Evolutionary conservation across 345 rosid genomes (phyloP).

Genomic region (Melaleuca quinquenervia): DNA sequence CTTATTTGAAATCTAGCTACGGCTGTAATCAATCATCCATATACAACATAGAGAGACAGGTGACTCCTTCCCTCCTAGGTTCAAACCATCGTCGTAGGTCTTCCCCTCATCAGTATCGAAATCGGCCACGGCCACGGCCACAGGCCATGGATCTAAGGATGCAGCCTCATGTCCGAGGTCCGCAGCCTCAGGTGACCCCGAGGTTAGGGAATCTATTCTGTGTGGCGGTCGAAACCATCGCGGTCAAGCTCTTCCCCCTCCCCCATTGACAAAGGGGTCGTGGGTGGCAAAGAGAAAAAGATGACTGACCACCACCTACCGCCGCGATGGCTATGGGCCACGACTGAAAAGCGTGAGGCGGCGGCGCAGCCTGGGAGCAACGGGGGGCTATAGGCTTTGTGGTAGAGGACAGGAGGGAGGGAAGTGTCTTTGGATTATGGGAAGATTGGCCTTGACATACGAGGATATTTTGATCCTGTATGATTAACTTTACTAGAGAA

Average conservation of each 20-base stretch:
- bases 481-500: neutral
- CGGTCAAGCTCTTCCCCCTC: neutral
- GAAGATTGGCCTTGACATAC: accelerated
- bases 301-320: neutral
- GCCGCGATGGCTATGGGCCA: neutral
- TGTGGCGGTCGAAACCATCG: neutral
- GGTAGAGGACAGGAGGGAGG: neutral
- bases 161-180: neutral
- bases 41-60: neutral
- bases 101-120: neutral
- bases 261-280: neutral
- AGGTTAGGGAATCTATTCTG: neutral
- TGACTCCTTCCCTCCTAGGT: neutral
- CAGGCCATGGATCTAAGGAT: neutral
- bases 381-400: neutral
- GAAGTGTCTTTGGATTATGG: neutral
- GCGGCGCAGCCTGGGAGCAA: neutral
- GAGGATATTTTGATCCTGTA: neutral
- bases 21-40: neutral
- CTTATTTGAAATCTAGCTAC: accelerated
- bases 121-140: neutral
- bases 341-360: neutral
- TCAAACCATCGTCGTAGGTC: accelerated
- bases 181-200: neutral
- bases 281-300: neutral